These are phyloP conservation scores for Dryas drummondii DNA, from an alignment of 306 rosid genomes.

Conservation along the genomic window DNA sequence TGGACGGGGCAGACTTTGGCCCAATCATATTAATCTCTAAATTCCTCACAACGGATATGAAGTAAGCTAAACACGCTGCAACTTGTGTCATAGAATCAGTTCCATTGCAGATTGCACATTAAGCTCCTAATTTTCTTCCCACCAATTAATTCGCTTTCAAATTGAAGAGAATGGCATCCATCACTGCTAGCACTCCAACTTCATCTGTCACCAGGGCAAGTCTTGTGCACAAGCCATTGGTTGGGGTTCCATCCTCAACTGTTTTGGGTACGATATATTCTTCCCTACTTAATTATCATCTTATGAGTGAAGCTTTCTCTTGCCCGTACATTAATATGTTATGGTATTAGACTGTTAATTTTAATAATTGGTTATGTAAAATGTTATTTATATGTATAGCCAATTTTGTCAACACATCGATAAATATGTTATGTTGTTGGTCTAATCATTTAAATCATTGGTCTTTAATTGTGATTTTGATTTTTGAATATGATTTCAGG, in stretches of 20 bases:
- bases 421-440: no score
- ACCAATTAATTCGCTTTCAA: constrained; percentile 16
- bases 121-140: constrained; percentile 18
- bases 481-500: constrained; percentile 34
- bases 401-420: no score
- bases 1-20: constrained; percentile 23
- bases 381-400: no score
- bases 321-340: no score
- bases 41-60: constrained; percentile 13
- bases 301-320: no score
- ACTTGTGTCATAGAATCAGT: not conserved
- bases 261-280: constrained; percentile 53
- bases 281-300: not conserved
- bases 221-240: constrained; percentile 53
- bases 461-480: not conserved
- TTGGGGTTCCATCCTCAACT: constrained; percentile 53
- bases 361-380: no score
- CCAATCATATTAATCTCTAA: constrained; percentile 39
- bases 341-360: no score
- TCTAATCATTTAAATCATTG: not conserved
- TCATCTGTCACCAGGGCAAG: constrained; percentile 48
- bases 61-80: constrained; percentile 20
- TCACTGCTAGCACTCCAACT: constrained; percentile 56
- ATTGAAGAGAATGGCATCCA: constrained; percentile 63
- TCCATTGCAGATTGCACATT: constrained; percentile 6